These are phyloP conservation scores for Astrothelium subdiscretum DNA, from an alignment of 495 filamentous ascomycete genomes.

Conservation along the genomic window DNA sequence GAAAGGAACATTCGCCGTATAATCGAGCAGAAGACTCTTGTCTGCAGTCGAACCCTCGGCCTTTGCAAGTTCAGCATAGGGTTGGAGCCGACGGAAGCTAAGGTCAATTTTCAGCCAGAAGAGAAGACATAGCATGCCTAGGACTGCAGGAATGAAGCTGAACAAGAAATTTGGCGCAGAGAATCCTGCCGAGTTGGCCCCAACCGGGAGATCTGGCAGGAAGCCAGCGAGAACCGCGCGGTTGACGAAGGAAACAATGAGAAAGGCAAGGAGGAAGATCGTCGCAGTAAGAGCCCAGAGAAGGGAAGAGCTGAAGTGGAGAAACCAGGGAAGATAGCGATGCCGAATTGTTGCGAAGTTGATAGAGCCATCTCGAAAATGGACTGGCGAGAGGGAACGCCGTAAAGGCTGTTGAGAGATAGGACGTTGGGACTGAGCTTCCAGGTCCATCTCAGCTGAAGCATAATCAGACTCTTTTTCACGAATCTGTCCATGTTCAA, in stretches of 20 bases:
- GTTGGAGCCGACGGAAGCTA: conserved; percentile 60
- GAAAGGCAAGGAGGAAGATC: conserved; percentile 57
- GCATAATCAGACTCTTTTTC: conserved; percentile 20
- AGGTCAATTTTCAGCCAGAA: conserved; percentile 66
- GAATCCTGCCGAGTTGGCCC: conserved; percentile 53
- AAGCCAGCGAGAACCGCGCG: conserved; percentile 49
- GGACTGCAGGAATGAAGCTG: conserved; percentile 65
- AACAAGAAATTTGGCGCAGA: conserved; percentile 81
- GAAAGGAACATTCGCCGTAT: conserved; percentile 53
- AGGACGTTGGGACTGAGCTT: conserved; percentile 12
- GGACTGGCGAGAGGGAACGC: neutral
- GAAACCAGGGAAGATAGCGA: conserved; percentile 68
- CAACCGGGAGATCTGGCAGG: conserved; percentile 49
- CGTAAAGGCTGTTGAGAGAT: neutral
- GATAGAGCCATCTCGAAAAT: conserved; percentile 11
- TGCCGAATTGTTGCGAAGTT: conserved; percentile 41
- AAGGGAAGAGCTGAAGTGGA: conserved; percentile 51
- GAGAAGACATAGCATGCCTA: conserved; percentile 68
- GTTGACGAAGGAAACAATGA: conserved; percentile 67
- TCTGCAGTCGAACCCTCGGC: conserved; percentile 53
- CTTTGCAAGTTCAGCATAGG: conserved; percentile 51
- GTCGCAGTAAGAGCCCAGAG: conserved; percentile 51
- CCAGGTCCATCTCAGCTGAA: conserved; percentile 4
- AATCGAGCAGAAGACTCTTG: conserved; percentile 60
- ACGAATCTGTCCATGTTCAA: conserved; percentile 34